Conservation (phyloP, 352 stramenopile genomes). For the Globisporangium emineosum region DNA sequence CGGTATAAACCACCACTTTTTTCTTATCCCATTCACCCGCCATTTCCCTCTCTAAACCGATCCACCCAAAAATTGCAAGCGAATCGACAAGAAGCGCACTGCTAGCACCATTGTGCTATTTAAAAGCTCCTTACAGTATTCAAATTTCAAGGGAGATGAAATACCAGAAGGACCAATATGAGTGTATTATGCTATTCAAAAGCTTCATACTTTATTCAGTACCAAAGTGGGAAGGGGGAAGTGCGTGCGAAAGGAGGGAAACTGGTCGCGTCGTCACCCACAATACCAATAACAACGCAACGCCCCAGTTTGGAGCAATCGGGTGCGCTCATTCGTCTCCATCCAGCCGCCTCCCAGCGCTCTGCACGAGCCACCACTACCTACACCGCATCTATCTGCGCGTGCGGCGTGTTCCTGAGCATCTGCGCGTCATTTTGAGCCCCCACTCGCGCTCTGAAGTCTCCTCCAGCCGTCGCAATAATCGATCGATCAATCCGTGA, state of each 20-base stretch:
- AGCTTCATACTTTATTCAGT: neutral
- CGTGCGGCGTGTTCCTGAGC: neutral
- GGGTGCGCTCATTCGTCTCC: neutral
- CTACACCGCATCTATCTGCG: neutral
- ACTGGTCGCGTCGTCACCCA: neutral
- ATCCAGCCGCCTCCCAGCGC: neutral
- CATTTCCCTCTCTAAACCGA: neutral
- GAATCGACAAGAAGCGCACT: neutral
- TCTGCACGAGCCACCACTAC: neutral
- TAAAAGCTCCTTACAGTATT: neutral
- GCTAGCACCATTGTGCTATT: no score
- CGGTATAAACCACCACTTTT: no score
- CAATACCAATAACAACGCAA: constrained; percentile 1
- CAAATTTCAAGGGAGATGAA: neutral
- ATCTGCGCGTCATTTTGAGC: constrained; percentile 4
- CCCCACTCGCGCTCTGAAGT: neutral
- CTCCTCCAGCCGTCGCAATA: neutral
- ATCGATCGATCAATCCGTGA: neutral
- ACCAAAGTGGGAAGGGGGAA: neutral
- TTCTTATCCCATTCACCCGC: neutral
- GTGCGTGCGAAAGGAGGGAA: neutral
- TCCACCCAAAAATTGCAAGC: neutral
- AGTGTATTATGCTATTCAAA: neutral
- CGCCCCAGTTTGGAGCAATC: neutral
- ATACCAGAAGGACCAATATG: neutral